These are phyloP conservation scores for Kalmusia sp. DNA, from an alignment of 2,329 filamentous ascomycete genomes.

Conservation along the genomic window DNA sequence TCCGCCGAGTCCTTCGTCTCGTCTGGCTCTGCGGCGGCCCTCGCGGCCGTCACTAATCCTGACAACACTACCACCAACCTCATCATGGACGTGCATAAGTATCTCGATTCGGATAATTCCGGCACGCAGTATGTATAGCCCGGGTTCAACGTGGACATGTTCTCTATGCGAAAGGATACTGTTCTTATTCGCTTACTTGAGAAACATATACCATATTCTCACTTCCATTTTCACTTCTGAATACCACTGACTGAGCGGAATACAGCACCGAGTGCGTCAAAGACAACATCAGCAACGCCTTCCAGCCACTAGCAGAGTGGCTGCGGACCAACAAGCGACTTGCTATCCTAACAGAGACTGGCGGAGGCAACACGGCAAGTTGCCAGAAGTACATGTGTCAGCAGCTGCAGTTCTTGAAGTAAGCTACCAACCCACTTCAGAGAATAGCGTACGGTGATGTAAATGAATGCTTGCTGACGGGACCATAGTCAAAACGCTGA, in stretches of 20 bases:
- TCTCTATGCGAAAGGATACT: no score
- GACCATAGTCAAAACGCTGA: conserved; percentile 33
- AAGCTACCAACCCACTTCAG: no score
- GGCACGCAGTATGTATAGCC: conserved; percentile 40
- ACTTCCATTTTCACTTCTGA: no score
- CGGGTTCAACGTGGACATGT: conserved; percentile 38
- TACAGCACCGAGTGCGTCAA: conserved; percentile 26
- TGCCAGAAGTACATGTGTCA: conserved; percentile 45
- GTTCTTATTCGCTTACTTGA: no score
- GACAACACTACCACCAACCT: conserved; percentile 64
- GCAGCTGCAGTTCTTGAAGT: conserved; percentile 39
- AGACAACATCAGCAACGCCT: conserved; percentile 42
- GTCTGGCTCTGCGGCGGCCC: conserved; percentile 49
- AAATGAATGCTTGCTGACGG: no score
- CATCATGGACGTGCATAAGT: conserved; percentile 54
- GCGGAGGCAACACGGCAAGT: conserved; percentile 46
- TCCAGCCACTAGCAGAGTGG: conserved; percentile 46
- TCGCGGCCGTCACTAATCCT: conserved; percentile 64
- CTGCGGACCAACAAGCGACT: conserved; percentile 45
- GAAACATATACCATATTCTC: no score
- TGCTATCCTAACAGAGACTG: conserved; percentile 52
- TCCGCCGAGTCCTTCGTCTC: conserved; percentile 32
- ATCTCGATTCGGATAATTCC: conserved; percentile 50
- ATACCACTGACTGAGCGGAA: no score
- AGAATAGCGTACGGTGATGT: no score